These are phyloP conservation scores for Carex arenaria DNA, from an alignment of 202 grass and related monocot genomes.

Conservation along the genomic window DNA sequence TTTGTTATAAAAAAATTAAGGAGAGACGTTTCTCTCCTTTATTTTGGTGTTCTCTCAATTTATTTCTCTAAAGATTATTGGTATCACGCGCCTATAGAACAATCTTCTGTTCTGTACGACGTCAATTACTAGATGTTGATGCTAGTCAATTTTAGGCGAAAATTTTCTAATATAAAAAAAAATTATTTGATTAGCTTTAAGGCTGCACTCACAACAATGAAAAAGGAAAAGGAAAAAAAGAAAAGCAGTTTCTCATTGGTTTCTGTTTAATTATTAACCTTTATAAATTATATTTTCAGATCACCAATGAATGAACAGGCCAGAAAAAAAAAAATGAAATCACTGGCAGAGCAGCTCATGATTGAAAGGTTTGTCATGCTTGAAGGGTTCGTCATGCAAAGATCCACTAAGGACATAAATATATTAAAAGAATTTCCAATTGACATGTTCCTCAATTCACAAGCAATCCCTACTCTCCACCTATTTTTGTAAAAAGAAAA, in stretches of 20 bases:
- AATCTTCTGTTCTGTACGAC: too few relatives aligned
- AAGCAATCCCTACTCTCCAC: constrained; percentile 10
- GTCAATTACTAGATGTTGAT: too few relatives aligned
- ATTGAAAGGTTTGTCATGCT: not conserved
- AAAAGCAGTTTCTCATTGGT: not conserved
- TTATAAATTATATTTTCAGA: not conserved
- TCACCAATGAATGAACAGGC: not conserved
- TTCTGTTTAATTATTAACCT: not conserved
- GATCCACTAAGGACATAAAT: not conserved
- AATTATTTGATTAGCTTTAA: too few relatives aligned
- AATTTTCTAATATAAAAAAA: too few relatives aligned
- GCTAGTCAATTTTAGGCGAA: too few relatives aligned
- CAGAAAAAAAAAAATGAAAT: constrained; percentile 9
- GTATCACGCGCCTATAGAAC: too few relatives aligned
- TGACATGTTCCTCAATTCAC: constrained; percentile 11
- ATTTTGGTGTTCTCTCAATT: too few relatives aligned
- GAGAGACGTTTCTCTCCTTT: too few relatives aligned
- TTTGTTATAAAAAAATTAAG: too few relatives aligned
- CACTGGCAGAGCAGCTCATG: not conserved
- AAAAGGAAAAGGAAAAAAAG: not conserved
- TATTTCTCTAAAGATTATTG: too few relatives aligned
- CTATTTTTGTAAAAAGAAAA: not conserved
- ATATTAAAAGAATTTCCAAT: constrained; percentile 8
- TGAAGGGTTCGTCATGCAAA: not conserved
- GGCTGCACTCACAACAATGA: not conserved